A percentile compares a stretch with the other conserved stretches of the same genome.
phyloP scores from a whole-genome alignment of 371 early-diverging fungal species.

The Saksenaea oblongispora region DNA sequence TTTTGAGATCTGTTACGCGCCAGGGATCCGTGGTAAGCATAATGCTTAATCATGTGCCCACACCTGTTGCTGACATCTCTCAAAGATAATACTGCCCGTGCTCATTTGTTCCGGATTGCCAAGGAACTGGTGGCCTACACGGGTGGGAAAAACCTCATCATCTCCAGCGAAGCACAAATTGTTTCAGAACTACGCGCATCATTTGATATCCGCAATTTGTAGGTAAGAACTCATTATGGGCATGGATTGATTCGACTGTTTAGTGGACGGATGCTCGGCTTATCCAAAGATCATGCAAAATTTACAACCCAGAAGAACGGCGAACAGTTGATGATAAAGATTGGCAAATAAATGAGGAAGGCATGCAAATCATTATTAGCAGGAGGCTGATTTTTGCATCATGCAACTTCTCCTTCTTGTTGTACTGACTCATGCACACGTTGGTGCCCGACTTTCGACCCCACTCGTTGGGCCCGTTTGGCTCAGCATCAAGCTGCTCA shows the following conservation, averaged over 20 bases:
- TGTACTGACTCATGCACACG: not conserved
- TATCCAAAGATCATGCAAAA: slow-evolving; percentile 41
- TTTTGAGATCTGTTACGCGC: slow-evolving; percentile 84
- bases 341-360: not conserved
- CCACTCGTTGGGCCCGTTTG: too few relatives aligned
- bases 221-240: slow-evolving; percentile 9
- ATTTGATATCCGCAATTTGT: slow-evolving; percentile 37
- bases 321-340: slow-evolving; percentile 15
- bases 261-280: slow-evolving; percentile 39
- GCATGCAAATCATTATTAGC: not conserved
- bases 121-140: slow-evolving; percentile 28
- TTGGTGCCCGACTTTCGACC: too few relatives aligned
- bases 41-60: not conserved
- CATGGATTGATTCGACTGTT: not conserved
- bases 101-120: slow-evolving; percentile 27
- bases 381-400: not conserved
- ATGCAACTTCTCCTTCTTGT: not conserved
- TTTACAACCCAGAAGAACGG: slow-evolving; percentile 29
- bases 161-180: slow-evolving; percentile 34
- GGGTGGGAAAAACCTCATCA: slow-evolving; percentile 20
- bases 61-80: not conserved
- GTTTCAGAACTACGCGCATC: slow-evolving; percentile 35
- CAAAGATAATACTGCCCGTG: slow-evolving; percentile 32
- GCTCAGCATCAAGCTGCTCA: too few relatives aligned
- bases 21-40: slow-evolving; percentile 68